Evolutionary conservation across 768 basidiomycete species (phyloP).

Genomic region (Panellus pusillus): DNA sequence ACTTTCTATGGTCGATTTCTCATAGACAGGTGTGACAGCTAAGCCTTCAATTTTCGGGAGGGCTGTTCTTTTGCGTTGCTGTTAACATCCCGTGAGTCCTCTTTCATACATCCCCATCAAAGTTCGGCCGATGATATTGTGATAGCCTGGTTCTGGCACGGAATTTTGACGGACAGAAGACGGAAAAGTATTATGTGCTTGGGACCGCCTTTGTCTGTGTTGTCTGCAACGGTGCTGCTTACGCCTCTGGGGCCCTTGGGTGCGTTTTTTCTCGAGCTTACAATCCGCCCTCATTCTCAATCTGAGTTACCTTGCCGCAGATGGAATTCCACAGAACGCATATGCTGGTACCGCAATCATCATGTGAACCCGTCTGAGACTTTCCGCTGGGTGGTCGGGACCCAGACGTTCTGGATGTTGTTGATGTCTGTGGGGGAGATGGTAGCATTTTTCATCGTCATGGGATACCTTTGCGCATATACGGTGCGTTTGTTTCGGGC

Average conservation of each 20-base stretch:
- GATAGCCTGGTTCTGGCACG: not conserved
- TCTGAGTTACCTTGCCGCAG: not conserved
- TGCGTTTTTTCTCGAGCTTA: not conserved
- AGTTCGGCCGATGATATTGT: not conserved
- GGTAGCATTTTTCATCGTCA: not conserved
- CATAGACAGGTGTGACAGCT: not conserved
- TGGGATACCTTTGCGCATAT: slow-evolving; percentile 1
- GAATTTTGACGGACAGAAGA: slow-evolving; percentile 1
- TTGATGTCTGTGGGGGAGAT: slow-evolving; percentile 2
- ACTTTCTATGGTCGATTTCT: not conserved
- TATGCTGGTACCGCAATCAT: slow-evolving; percentile 5
- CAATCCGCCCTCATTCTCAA: not conserved
- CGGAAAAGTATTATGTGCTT: slow-evolving; percentile 7
- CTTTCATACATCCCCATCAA: not conserved
- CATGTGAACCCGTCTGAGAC: not conserved
- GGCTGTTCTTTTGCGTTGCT: slow-evolving; percentile 8
- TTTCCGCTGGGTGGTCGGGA: slow-evolving; percentile 5
- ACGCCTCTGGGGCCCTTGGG: slow-evolving; percentile 2
- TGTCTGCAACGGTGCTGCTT: not conserved
- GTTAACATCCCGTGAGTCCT: slow-evolving; percentile 5
- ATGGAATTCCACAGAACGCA: not conserved
- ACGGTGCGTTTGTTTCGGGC: not conserved
- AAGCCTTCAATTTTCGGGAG: slow-evolving; percentile 5
- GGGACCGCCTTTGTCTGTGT: not conserved
- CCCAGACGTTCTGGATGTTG: slow-evolving; percentile 6